phyloP scores from a whole-genome alignment of 164 flowering plant species.

The Platanus orientalis region DNA sequence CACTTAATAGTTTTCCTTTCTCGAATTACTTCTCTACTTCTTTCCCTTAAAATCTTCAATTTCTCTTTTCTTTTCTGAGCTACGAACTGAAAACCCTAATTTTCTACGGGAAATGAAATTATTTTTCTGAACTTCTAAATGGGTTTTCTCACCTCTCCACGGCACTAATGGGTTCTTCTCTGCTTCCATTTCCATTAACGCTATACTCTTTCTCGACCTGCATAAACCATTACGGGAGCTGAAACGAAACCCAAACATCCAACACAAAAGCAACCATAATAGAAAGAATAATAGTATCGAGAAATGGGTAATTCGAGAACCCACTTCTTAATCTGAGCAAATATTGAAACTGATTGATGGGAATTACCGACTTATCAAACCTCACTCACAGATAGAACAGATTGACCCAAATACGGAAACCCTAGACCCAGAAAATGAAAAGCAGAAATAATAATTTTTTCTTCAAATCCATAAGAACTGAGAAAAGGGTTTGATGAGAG shows the following conservation, averaged over 20 bases:
- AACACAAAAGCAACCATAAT: slow-evolving; percentile 7
- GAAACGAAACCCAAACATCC: not conserved
- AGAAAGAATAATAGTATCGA: slow-evolving; percentile 14
- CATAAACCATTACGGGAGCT: slow-evolving; percentile 1
- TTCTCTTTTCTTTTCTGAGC: too few relatives aligned
- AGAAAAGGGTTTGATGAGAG: slow-evolving; percentile 11
- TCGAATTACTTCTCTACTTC: too few relatives aligned
- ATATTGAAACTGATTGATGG: too few relatives aligned
- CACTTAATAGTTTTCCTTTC: too few relatives aligned
- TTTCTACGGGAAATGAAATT: not conserved
- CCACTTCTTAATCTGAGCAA: too few relatives aligned
- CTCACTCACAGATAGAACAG: slow-evolving; percentile 45
- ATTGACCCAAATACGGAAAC: slow-evolving; percentile 14
- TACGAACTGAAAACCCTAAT: slow-evolving; percentile 17
- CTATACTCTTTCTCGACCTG: slow-evolving; percentile 28
- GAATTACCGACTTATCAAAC: slow-evolving; percentile 12
- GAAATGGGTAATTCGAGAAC: too few relatives aligned
- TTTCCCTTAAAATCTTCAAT: too few relatives aligned
- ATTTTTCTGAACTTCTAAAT: not conserved
- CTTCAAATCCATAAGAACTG: not conserved
- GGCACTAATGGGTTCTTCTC: slow-evolving; percentile 29
- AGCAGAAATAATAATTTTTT: not conserved
- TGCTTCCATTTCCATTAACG: slow-evolving; percentile 28
- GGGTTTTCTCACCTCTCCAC: slow-evolving; percentile 28
- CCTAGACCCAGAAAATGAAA: slow-evolving; percentile 10